phyloP scores from a whole-genome alignment of 768 basidiomycete genomes.

The Chiua virens region DNA sequence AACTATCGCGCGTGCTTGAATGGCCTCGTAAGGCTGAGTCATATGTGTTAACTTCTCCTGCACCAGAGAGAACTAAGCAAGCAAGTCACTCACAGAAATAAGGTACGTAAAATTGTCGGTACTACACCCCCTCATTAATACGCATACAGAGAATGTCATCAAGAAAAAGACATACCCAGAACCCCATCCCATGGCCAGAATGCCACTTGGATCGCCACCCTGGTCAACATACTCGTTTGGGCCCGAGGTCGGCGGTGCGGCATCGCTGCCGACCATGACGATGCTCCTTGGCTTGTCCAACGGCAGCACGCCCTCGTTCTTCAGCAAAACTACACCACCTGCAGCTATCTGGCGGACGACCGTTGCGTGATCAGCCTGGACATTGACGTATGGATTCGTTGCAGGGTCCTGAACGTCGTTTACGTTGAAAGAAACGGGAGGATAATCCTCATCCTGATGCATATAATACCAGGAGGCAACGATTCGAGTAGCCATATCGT shows the following conservation, averaged over 20 bases:
- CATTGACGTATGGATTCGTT: slow-evolving; percentile 48
- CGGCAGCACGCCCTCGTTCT: slow-evolving; percentile 62
- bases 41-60: background rate
- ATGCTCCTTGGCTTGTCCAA: slow-evolving; percentile 58
- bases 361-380: slow-evolving; percentile 51
- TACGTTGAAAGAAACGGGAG: slow-evolving; percentile 23
- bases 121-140: slow-evolving; percentile 24
- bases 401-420: slow-evolving; percentile 27
- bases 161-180: slow-evolving; percentile 48
- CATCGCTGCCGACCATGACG: slow-evolving; percentile 64
- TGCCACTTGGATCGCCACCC: slow-evolving; percentile 58
- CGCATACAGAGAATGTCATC: background rate
- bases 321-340: slow-evolving; percentile 65
- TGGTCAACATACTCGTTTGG: slow-evolving; percentile 70
- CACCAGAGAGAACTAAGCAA: no score
- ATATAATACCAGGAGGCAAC: slow-evolving; percentile 58
- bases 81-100: slow-evolving; percentile 51
- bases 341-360: slow-evolving; percentile 63
- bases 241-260: slow-evolving; percentile 61
- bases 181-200: slow-evolving; percentile 93
- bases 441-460: slow-evolving; percentile 35
- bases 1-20: slow-evolving; percentile 65
- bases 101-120: slow-evolving; percentile 80
- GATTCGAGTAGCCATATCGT: slow-evolving; percentile 75
- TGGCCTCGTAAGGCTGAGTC: slow-evolving; percentile 71